These are phyloP conservation scores for Oryza meridionalis DNA, from an alignment of 176 grass and related monocot species.

Conservation along the genomic window DNA sequence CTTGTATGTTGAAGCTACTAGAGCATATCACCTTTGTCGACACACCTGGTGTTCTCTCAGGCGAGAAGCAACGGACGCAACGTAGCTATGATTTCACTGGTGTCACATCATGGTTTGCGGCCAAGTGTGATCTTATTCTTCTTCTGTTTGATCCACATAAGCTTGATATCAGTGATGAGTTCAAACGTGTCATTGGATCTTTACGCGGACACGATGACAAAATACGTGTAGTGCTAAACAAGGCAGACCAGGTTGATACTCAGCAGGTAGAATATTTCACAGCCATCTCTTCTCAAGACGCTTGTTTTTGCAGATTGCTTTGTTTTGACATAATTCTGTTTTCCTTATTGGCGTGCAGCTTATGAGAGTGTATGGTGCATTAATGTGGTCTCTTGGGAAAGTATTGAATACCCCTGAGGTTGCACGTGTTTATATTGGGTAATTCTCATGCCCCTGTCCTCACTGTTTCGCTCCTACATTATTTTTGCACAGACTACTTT, in stretches of 20 bases:
- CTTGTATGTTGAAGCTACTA: constrained; percentile 68
- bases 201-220: constrained; percentile 92
- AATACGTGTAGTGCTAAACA: constrained; percentile 93
- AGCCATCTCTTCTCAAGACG: constrained; percentile 8
- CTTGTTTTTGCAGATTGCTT: constrained; percentile 21
- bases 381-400: constrained; percentile 99
- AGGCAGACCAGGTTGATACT: constrained; percentile 94
- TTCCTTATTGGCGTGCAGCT: constrained; percentile 61
- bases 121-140: constrained; percentile 95
- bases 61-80: constrained; percentile 89
- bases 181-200: constrained; percentile 85
- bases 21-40: constrained; percentile 97
- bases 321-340: constrained; percentile 24
- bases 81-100: constrained; percentile 91
- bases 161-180: constrained; percentile 91
- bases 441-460: constrained; percentile 40
- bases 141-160: constrained; percentile 95
- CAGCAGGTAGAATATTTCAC: constrained; percentile 62
- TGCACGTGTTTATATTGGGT: constrained; percentile 94
- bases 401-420: constrained; percentile 98
- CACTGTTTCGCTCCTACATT: constrained; percentile 16
- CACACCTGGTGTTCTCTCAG: constrained; percentile 93
- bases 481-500: constrained; percentile 4
- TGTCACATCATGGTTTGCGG: constrained; percentile 90
- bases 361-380: constrained; percentile 98